These are phyloP conservation scores for Agaricus subrufescens DNA, from an alignment of 768 basidiomycete genomes.

Conservation along the genomic window DNA sequence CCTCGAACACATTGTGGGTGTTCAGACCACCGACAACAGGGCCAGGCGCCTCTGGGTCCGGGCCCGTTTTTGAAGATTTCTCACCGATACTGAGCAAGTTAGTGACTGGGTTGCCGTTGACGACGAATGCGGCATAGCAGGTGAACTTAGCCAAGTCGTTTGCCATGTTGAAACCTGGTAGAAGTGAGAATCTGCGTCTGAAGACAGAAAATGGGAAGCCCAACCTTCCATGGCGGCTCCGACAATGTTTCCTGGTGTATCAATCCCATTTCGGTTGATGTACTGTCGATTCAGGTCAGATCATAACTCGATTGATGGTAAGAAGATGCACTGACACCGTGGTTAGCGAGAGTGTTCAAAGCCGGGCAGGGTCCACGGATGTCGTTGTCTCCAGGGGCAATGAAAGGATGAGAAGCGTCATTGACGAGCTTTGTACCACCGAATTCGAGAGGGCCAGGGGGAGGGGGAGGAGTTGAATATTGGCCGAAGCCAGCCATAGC, in stretches of 20 bases:
- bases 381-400: background rate
- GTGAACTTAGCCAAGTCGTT: slow-evolving; percentile 1
- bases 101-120: slow-evolving; percentile 6
- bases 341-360: slow-evolving; percentile 9
- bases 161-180: slow-evolving; percentile 8
- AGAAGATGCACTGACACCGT: background rate
- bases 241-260: slow-evolving; percentile 5
- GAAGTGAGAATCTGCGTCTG: too few species aligned
- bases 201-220: background rate
- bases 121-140: slow-evolving; percentile 5
- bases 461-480: background rate
- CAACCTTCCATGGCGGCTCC: slow-evolving; percentile 1
- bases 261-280: slow-evolving; percentile 3
- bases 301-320: background rate
- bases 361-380: slow-evolving; percentile 10
- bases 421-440: slow-evolving; percentile 9
- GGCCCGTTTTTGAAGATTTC: slow-evolving; percentile 2
- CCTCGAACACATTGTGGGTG: slow-evolving; percentile 6
- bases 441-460: slow-evolving; percentile 8
- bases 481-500: background rate
- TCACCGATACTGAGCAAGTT: slow-evolving; percentile 5
- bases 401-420: slow-evolving; percentile 10
- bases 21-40: slow-evolving; percentile 7
- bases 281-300: background rate
- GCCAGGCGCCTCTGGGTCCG: background rate